Base-by-base conservation (phyloP, 805 yeast species). In the Nakazawaea wickerhamii region DNA sequence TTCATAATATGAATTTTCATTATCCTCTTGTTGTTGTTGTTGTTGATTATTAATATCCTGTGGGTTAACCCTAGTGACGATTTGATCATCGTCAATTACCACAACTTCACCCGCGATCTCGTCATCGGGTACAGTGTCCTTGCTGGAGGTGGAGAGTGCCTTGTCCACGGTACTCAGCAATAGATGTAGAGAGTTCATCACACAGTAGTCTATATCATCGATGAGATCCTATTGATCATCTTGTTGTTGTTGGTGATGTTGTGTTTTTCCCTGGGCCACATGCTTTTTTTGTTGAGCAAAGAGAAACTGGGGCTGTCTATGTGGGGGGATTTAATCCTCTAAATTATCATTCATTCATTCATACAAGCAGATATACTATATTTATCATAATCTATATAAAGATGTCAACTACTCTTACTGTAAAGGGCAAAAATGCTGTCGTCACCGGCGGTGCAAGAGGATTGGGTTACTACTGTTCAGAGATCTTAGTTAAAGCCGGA, bases 401-500 rank as follows among this genome's bases (percentile, higher is more conserved):
- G 20, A 33, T 33, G 36, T 19, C 36, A 19, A 25, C 38, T 9
- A 31, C 30, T 15, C 35, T 40, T n/a, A 18, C 28, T 45, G 78
- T 77, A 30, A 62, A 76, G 46, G 85, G 83, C 13, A 81, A 80
- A 59, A 69, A 72, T 8, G 87, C 83, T 0, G 75, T 77, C 4
- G 68, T 82, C 47, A 82, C 90, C 5, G 90, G 89, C 4, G 88
- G 89, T 22, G 76, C 87, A 20, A 67, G 90, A 51, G 91, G 91
- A 0, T 74, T 83, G 37, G 91, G 91, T 0, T 71, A 78, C 33
- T 61, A 76, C 55, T 77, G 82, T 60, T 85, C 86, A 14, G 85
- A 79, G 55, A 77, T 76, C 1, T 67, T 80, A 32, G 71, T 81
- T 4, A 57, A 64, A 36, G 75, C 77, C 44, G 88, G 88, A 1